Conservation (phyloP, 129 eudicot genomes). For the Erigeron canadensis region DNA sequence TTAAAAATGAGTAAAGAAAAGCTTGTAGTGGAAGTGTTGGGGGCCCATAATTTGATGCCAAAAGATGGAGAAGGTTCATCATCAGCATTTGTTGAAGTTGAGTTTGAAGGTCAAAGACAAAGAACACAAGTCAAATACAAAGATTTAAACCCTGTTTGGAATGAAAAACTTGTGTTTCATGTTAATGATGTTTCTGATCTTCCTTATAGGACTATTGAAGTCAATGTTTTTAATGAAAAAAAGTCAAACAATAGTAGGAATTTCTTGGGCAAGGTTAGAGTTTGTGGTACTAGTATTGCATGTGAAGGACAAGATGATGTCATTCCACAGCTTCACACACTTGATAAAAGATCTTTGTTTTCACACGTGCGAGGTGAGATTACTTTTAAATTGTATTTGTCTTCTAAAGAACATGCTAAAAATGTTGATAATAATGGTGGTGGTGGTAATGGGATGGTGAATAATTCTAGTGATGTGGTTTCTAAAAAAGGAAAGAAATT, state of each 20-base stretch:
- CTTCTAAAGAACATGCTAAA: conserved; percentile 57
- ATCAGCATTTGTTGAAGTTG: conserved; percentile 87
- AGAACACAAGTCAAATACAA: conserved; percentile 68
- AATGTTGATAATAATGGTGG: conserved; percentile 28
- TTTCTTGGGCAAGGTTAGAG: conserved; percentile 77
- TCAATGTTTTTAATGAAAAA: conserved; percentile 77
- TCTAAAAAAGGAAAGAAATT: conserved; percentile 63
- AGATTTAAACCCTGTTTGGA: conserved; percentile 88
- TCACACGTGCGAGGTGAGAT: conserved; percentile 93
- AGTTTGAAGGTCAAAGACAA: conserved; percentile 80
- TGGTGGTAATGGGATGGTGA: not conserved
- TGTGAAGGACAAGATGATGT: conserved; percentile 58
- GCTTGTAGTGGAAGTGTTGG: conserved; percentile 94
- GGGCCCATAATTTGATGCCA: conserved; percentile 91
- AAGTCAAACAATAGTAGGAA: conserved; percentile 77
- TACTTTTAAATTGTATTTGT: conserved; percentile 63
- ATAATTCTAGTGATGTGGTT: conserved; percentile 6
- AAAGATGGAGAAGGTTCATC: conserved; percentile 98
- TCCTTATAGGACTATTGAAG: conserved; percentile 80
- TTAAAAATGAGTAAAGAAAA: conserved; percentile 71
- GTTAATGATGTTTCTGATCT: conserved; percentile 76
- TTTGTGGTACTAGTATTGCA: conserved; percentile 71
- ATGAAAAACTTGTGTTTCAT: conserved; percentile 81
- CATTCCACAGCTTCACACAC: conserved; percentile 63
- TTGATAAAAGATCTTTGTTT: conserved; percentile 79